Evolutionary conservation across 495 filamentous ascomycete genomes (phyloP).

Genomic region (Echria macrotheca): DNA sequence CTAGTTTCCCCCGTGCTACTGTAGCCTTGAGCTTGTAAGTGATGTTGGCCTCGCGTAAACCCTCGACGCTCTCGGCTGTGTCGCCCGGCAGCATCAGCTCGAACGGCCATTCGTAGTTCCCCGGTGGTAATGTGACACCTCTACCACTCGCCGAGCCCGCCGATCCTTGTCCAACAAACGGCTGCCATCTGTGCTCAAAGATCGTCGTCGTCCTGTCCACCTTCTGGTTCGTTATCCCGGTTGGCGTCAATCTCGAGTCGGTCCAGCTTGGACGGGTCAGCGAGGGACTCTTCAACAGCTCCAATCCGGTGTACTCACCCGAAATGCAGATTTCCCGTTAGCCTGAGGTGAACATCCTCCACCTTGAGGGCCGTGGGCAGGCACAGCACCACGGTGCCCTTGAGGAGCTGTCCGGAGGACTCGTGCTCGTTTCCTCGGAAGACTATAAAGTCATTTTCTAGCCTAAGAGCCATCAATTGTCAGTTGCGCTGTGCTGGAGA

Average conservation of each 20-base stretch:
- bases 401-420: conserved; percentile 67
- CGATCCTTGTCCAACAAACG: conserved; percentile 38
- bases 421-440: conserved; percentile 72
- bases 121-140: conserved; percentile 60
- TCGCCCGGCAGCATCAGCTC: conserved; percentile 69
- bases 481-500: background rate
- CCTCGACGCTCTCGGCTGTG: conserved; percentile 84
- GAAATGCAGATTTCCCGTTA: conserved; percentile 65
- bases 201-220: conserved; percentile 40
- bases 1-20: conserved; percentile 71
- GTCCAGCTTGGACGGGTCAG: conserved; percentile 33
- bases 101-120: conserved; percentile 90
- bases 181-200: conserved; percentile 41
- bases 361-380: conserved; percentile 62
- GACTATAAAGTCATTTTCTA: conserved; percentile 73
- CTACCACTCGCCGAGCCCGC: conserved; percentile 6
- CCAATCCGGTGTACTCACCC: too few relatives aligned
- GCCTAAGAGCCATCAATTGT: conserved; percentile 38
- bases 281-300: too few relatives aligned
- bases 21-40: conserved; percentile 86
- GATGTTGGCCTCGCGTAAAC: conserved; percentile 71
- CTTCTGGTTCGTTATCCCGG: conserved; percentile 44
- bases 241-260: conserved; percentile 43
- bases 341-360: conserved; percentile 64
- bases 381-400: conserved; percentile 71